phyloP scores from a whole-genome alignment of 345 rosid genomes.

The Sonneratia alba region DNA sequence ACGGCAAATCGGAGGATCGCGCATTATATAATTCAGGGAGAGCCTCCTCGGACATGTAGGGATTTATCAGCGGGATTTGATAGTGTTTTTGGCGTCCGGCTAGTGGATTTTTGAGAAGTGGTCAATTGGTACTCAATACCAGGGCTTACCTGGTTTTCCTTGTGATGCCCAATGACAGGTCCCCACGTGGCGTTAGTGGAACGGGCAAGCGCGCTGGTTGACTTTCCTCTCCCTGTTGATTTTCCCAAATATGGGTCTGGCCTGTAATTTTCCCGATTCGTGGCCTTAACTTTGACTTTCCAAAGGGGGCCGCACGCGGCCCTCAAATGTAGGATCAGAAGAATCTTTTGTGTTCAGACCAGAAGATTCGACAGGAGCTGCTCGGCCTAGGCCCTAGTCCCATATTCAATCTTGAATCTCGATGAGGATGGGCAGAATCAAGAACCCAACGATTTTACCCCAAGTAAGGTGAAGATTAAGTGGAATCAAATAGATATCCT shows the following conservation, averaged over 20 bases:
- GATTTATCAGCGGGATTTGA: constrained; percentile 1
- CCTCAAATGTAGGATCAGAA: neutral
- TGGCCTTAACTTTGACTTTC: constrained; percentile 1
- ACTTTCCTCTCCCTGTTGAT: neutral
- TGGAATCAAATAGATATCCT: no score
- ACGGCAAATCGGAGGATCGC: neutral
- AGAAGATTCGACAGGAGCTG: neutral
- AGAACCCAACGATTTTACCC: neutral
- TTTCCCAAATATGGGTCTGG: neutral
- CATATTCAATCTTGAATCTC: neutral
- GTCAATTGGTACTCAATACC: no score
- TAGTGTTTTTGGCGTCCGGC: constrained; percentile 9
- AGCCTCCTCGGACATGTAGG: neutral
- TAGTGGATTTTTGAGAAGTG: no score
- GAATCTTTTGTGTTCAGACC: neutral
- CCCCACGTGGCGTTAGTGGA: neutral
- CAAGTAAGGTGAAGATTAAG: no score
- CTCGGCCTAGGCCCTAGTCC: neutral
- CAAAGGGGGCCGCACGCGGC: neutral
- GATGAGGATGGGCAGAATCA: neutral
- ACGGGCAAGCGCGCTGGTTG: neutral
- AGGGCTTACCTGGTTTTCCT: neutral
- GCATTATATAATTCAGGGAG: neutral
- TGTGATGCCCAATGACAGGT: neutral
- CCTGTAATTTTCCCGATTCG: neutral